Evolutionary conservation across 2,329 filamentous ascomycete genomes (phyloP).

Genomic region (Salinomyces thailandicus): DNA sequence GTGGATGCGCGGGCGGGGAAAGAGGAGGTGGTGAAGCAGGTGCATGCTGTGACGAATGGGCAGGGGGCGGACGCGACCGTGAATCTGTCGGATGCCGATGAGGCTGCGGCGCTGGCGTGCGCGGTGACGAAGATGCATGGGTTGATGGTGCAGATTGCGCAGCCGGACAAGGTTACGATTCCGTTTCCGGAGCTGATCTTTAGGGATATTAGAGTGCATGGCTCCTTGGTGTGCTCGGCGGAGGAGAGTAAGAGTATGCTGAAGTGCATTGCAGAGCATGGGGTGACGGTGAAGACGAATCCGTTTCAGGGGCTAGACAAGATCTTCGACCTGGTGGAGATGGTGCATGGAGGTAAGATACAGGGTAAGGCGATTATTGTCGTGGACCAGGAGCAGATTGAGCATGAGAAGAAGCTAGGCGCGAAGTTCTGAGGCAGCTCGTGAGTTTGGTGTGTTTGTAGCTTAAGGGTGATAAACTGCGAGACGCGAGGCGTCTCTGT

Average conservation of each 20-base stretch:
- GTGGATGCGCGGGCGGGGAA: conserved; percentile 43
- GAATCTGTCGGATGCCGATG: conserved; percentile 43
- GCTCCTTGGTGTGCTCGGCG: conserved; percentile 27
- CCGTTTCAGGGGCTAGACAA: conserved; percentile 43
- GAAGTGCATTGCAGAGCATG: conserved; percentile 26
- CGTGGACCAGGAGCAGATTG: conserved; percentile 40
- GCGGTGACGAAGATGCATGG: conserved; percentile 52
- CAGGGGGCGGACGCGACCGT: conserved; percentile 44
- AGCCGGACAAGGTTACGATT: conserved; percentile 32
- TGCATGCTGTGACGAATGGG: conserved; percentile 39
- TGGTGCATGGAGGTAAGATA: conserved; percentile 44
- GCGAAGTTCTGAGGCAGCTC: conserved; percentile 27
- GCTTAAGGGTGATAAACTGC: too few relatives aligned
- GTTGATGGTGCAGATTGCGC: conserved; percentile 49
- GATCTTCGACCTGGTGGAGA: conserved; percentile 40
- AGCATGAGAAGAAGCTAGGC: conserved; percentile 32
- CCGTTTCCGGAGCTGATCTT: conserved; percentile 43
- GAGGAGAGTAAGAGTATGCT: conserved; percentile 27
- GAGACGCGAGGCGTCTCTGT: too few relatives aligned
- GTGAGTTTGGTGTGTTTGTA: too few relatives aligned
- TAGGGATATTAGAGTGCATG: conserved; percentile 42
- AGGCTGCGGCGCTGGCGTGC: conserved; percentile 41
- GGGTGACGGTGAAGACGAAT: conserved; percentile 42
- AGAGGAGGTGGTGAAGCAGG: conserved; percentile 37
- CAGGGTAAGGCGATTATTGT: conserved; percentile 46